Conservation (phyloP, 73 alveolate genomes). For the Blepharisma stoltei region DNA sequence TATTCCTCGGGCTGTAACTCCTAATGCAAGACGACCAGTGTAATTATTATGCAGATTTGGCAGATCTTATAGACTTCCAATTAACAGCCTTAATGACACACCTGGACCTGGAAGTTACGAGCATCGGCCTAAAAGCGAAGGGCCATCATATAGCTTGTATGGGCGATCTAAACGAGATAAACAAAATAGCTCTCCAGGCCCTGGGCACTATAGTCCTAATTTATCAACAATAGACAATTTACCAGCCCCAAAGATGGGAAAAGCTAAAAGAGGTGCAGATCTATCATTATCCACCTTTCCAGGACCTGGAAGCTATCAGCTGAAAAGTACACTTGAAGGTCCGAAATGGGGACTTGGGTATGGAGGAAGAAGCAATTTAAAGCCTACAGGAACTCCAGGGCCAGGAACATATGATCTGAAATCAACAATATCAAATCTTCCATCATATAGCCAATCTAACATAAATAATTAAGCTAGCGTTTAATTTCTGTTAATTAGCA, state of each 20-base stretch:
- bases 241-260: not conserved
- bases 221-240: not conserved
- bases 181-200: constrained; percentile 5
- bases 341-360: constrained; percentile 26
- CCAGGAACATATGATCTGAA: constrained; percentile 13
- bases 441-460: not conserved
- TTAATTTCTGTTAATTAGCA: no score
- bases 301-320: constrained; percentile 25
- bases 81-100: not conserved
- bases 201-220: constrained; percentile 8
- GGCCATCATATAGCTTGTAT: not conserved
- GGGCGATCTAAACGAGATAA: not conserved
- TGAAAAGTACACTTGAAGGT: not conserved
- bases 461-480: no score
- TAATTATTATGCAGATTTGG: constrained; percentile 4
- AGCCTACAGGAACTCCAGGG: not conserved
- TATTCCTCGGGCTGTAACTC: not conserved
- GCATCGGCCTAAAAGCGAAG: not conserved
- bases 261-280: not conserved
- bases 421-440: constrained; percentile 1
- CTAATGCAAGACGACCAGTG: not conserved
- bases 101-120: constrained; percentile 27
- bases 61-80: not conserved
- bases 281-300: not conserved
- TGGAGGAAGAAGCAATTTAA: not conserved